phyloP scores from a whole-genome alignment of 495 filamentous ascomycete genomes.

The Daldinia decipiens region DNA sequence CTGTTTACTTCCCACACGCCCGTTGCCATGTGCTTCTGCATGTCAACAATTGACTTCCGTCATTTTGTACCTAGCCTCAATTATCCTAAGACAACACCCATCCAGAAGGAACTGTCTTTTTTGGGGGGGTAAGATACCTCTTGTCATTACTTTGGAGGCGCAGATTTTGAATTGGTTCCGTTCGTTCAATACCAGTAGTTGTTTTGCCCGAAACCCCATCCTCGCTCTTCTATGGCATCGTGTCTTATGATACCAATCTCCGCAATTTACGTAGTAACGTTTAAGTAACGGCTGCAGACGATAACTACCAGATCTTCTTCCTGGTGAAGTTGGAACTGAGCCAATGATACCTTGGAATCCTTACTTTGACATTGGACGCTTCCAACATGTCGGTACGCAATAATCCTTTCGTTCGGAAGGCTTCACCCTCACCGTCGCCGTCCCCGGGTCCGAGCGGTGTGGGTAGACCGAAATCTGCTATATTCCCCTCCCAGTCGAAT shows the following conservation, averaged over 20 bases:
- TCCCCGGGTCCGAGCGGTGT: slow-evolving; percentile 60
- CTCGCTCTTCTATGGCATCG: slow-evolving; percentile 36
- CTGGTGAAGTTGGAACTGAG: slow-evolving; percentile 24
- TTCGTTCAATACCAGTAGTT: slow-evolving; percentile 15
- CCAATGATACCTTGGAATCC: slow-evolving; percentile 19
- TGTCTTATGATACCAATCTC: slow-evolving; percentile 23
- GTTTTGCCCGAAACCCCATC: not conserved
- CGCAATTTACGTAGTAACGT: slow-evolving; percentile 26
- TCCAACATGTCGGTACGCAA: slow-evolving; percentile 62
- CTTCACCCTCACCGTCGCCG: slow-evolving; percentile 70
- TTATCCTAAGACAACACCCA: slow-evolving; percentile 26
- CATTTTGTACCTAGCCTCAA: slow-evolving; percentile 15
- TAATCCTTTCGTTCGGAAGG: slow-evolving; percentile 76
- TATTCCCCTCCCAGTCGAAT: slow-evolving; percentile 66
- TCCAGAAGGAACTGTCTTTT: slow-evolving; percentile 16
- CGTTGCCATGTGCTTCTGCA: slow-evolving; percentile 39
- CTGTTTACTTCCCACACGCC: slow-evolving; percentile 39
- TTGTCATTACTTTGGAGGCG: not conserved
- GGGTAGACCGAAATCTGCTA: slow-evolving; percentile 75
- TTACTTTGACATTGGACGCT: slow-evolving; percentile 51
- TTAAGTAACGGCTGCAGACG: slow-evolving; percentile 23
- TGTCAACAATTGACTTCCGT: slow-evolving; percentile 39
- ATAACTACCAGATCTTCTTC: slow-evolving; percentile 12
- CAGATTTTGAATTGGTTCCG: slow-evolving; percentile 13
- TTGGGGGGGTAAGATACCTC: not conserved